Evolutionary conservation across 1,284 basidiomycete species (phyloP), one percentile per base, ranked within the genome.

Genomic region (Pseudozyma sp.): DNA sequence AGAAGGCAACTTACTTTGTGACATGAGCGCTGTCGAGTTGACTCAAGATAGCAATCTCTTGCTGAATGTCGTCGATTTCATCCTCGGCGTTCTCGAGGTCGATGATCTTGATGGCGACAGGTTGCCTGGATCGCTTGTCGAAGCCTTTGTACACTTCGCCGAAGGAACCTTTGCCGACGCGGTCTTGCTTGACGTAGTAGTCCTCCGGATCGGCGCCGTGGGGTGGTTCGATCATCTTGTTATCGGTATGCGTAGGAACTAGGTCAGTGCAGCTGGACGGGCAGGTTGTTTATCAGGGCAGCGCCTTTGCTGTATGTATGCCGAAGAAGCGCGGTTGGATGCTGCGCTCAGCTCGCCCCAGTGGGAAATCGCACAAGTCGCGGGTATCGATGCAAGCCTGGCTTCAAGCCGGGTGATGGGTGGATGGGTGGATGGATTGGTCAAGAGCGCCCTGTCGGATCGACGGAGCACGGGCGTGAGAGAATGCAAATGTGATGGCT

Each of bases 31-130:
- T 97, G 86, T 98, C 96, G 73, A 99, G 86, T 85, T 98, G 96
- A n/a, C 94, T 94, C 19, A 99, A 89, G 73, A 98, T 98, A 85
- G 96, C 93, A 69, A 99, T 99, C 86, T 99, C 97, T 85, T 97
- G 94, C 81, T 99, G 96, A 65, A 99, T 98, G 86, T 99, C 96
- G 85, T 97, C 95, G 84, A 99, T 97, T 87, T 99, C 97, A 83
- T 99, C 97, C 85, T 98, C 96, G 54, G 96, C 95, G 81, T 93
- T 94, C 86, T 99, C 96, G 39, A 99, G 89, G 87, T 99, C 94
- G 85, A 99, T 98, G 77, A 98, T 95, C 89, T 98, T 97, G 87
- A 97, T 97, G 13, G 82, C 83, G 9, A 84, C 83, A 17, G 72
- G 74, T 34, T 68, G 50, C n/a, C 81, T 47, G 1, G 77, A 79